These are phyloP conservation scores for Pterocarpus macrocarpus DNA, from an alignment of 306 rosid species.

Conservation along the genomic window DNA sequence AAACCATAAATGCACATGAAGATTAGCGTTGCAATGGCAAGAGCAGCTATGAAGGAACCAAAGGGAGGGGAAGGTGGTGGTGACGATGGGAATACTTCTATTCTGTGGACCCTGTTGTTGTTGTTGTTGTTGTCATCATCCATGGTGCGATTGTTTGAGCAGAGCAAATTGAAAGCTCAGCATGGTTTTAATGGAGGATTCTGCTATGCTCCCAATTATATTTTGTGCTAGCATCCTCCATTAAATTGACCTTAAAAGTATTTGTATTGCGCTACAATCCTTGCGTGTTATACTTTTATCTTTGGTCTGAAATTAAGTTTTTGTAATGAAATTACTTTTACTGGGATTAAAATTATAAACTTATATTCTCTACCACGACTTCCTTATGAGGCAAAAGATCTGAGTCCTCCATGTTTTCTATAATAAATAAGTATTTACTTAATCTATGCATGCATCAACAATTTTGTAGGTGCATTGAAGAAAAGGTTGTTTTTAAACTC, in stretches of 20 bases:
- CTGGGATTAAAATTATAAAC: too few relatives aligned
- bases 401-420: too few relatives aligned
- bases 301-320: too few relatives aligned
- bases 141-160: conserved; percentile 28
- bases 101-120: neutral
- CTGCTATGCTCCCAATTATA: neutral
- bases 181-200: neutral
- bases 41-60: conserved; percentile 13
- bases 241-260: neutral
- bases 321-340: too few relatives aligned
- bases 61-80: conserved; percentile 34
- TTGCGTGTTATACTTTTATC: too few relatives aligned
- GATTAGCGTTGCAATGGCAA: neutral
- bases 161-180: neutral
- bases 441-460: too few relatives aligned
- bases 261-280: too few relatives aligned
- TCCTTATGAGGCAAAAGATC: too few relatives aligned
- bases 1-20: neutral
- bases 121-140: conserved; percentile 12
- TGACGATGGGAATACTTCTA: neutral
- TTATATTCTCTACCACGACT: too few relatives aligned
- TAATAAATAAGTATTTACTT: too few relatives aligned
- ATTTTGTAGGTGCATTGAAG: too few relatives aligned
- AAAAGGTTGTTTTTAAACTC: too few relatives aligned
- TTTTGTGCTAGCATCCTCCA: neutral